Percentiles rank a stretch among this genome's conserved stretches.
phyloP scores from a whole-genome alignment of 345 rosid genomes.

The Linum usitatissimum region DNA sequence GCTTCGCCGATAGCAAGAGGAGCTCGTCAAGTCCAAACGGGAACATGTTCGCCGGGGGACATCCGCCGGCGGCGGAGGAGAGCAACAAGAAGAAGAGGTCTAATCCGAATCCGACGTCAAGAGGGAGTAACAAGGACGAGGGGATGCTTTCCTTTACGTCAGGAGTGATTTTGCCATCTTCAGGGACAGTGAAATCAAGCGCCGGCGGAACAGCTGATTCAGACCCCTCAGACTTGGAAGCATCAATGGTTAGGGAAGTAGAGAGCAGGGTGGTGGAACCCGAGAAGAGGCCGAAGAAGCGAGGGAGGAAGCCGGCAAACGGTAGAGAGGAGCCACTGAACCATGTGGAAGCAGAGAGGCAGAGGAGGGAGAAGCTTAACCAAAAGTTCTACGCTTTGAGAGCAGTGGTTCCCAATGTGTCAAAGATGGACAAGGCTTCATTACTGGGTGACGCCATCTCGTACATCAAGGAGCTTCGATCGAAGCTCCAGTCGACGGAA shows the following conservation, averaged over 20 bases:
- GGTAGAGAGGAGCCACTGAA: conserved; percentile 95
- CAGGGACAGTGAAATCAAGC: conserved; percentile 41
- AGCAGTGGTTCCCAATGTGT: conserved; percentile 89
- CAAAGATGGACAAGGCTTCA: conserved; percentile 98
- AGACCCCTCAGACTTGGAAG: conserved; percentile 89
- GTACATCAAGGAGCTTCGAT: conserved; percentile 74
- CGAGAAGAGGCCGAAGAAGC: conserved; percentile 75
- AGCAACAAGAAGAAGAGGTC: conserved; percentile 56
- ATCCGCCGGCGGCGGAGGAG: conserved; percentile 36
- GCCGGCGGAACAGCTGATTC: conserved; percentile 54
- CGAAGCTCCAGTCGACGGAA: conserved; percentile 44
- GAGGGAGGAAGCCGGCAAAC: conserved; percentile 93
- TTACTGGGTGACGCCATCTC: conserved; percentile 83
- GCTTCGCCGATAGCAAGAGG: conserved; percentile 68
- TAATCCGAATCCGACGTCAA: conserved; percentile 26
- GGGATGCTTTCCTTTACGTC: conserved; percentile 79
- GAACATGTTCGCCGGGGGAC: conserved; percentile 30
- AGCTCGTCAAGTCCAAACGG: conserved; percentile 31
- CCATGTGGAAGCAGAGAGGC: conserved; percentile 97
- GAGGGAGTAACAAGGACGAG: conserved; percentile 56
- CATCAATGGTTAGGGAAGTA: conserved; percentile 63
- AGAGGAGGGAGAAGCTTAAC: conserved; percentile 93
- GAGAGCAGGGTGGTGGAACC: conserved; percentile 52
- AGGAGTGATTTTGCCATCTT: conserved; percentile 49
- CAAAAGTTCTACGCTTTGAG: conserved; percentile 76